phyloP scores from a whole-genome alignment of 2,329 filamentous ascomycete genomes.

The Ophiosphaerella korrae region DNA sequence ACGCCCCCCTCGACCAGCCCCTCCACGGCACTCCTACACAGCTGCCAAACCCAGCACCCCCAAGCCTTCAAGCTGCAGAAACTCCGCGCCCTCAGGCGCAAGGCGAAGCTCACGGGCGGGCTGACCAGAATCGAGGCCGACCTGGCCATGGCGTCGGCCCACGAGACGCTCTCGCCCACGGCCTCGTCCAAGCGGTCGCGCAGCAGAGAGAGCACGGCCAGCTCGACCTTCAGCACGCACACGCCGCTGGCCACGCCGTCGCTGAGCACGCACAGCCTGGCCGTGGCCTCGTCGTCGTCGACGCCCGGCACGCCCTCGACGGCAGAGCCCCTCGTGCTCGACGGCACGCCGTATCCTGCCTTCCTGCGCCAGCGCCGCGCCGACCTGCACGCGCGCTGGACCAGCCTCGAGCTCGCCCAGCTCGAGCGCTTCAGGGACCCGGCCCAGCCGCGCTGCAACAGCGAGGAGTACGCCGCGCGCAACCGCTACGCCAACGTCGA shows the following conservation, averaged over 20 bases:
- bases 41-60: too few relatives aligned
- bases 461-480: conserved; percentile 63
- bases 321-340: conserved; percentile 16
- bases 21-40: conserved; percentile 10
- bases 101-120: conserved; percentile 44
- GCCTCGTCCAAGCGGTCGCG: conserved; percentile 47
- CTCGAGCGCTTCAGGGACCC: conserved; percentile 58
- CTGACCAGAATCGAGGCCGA: conserved; percentile 25
- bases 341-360: conserved; percentile 50
- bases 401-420: conserved; percentile 66
- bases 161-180: conserved; percentile 39
- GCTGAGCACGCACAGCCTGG: conserved; percentile 39
- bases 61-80: conserved; percentile 45
- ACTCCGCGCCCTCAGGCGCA: conserved; percentile 47
- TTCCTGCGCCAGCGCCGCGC: conserved; percentile 58
- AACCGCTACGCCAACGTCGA: conserved; percentile 92
- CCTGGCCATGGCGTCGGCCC: conserved; percentile 32
- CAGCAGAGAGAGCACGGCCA: conserved; percentile 44
- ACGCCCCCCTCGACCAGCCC: too few relatives aligned
- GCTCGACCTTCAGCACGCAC: conserved; percentile 30
- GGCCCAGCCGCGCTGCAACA: conserved; percentile 55
- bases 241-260: conserved; percentile 34
- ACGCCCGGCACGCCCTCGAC: conserved; percentile 15
- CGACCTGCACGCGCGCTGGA: conserved; percentile 65
- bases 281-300: conserved; percentile 31